Evolutionary conservation across 2,329 filamentous ascomycete species (phyloP), one percentile per base, ranked within the genome.

Genomic region (Apiospora marii): DNA sequence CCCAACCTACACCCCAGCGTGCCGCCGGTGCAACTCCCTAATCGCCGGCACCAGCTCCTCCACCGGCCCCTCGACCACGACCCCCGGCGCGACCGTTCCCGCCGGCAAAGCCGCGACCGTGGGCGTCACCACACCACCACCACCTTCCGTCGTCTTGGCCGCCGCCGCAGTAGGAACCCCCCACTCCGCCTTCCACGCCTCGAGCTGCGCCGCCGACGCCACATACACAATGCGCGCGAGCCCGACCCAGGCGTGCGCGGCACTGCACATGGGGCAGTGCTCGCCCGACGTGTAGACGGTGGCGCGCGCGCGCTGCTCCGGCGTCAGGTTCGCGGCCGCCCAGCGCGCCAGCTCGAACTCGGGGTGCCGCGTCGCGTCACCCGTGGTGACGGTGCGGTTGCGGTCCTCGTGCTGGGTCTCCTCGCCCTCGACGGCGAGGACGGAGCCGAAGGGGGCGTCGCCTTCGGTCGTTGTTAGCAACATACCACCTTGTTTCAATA

Each of bases 201-300:
- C 69, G 6, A 76, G 53, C 70, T 75, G 75, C 14, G 64, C 49
- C 41, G 70, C 68, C 44, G 71, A 73, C 1, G 76, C 76, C 2
- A 75, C 76, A n/a, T 77, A 78, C 19, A 77, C 76, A 34, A 78
- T 72, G 19, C 74, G 67, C 0, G 75, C 74, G 0, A 77, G 71
- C 1, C 76, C 73, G 5, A 72, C 76, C 70, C 70, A 74, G 8
- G 73, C 76, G 43, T 78, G 76, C 12, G 76, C 76, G 12, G 76
- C 73, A 4, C 75, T 53, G 61, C 76, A 78, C 76, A 77, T 78
- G 27, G 72, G 70, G 67, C 68, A 78, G 53, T 78, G 76, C 48
- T 78, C 76, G 14, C 76, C 76, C 1, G 75, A 75, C 3, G 76
- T 77, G 53, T 76, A 78, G 69, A 78, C 71, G 13, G 75, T 76